A percentile compares a stretch with the other conserved stretches of the same genome.
Conservation (phyloP, 768 basidiomycete genomes). For the Royoungia palumana region DNA sequence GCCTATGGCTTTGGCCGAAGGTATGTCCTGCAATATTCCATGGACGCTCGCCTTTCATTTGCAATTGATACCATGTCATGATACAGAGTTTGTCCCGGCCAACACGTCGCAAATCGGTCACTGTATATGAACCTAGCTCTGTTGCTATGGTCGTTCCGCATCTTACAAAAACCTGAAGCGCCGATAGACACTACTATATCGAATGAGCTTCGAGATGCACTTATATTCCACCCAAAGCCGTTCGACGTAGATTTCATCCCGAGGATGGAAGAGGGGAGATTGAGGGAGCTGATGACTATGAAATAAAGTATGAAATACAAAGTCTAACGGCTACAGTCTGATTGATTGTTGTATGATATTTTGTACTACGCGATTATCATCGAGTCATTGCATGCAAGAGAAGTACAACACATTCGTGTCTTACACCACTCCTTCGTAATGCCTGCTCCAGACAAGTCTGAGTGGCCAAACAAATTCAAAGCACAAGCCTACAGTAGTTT, state of each 20-base stretch:
- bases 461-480: no score
- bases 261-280: constrained; percentile 23
- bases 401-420: no score
- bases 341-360: no score
- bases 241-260: constrained; percentile 57
- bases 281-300: constrained; percentile 15
- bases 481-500: no score
- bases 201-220: constrained; percentile 44
- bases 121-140: constrained; percentile 60
- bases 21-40: background rate
- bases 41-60: no score
- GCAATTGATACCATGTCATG: no score
- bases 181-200: constrained; percentile 3
- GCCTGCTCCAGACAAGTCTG: no score
- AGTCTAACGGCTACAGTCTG: no score
- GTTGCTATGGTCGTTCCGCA: constrained; percentile 58
- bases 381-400: no score
- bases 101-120: constrained; percentile 44
- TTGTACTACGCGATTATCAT: no score
- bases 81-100: constrained; percentile 30
- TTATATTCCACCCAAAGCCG: constrained; percentile 53
- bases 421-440: no score
- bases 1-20: constrained; percentile 10
- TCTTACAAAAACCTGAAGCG: constrained; percentile 40
- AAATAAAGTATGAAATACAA: no score